phyloP scores from a whole-genome alignment of 768 basidiomycete genomes.

The Podaxis sp. region DNA sequence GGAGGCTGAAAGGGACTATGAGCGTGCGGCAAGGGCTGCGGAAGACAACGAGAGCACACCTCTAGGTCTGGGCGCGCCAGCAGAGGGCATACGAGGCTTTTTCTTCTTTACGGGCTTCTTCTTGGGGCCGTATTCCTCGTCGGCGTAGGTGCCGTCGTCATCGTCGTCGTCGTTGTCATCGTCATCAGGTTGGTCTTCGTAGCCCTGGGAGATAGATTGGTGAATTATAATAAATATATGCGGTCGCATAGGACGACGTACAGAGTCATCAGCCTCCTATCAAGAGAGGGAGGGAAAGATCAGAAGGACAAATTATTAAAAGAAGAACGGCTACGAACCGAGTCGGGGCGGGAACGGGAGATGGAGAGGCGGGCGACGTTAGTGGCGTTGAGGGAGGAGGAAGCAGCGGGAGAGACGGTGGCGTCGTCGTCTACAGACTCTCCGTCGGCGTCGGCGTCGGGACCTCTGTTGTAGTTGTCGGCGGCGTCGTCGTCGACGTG shows the following conservation, averaged over 20 bases:
- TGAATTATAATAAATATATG: conserved; percentile 15
- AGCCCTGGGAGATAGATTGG: conserved; percentile 32
- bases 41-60: conserved; percentile 32
- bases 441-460: conserved; percentile 60
- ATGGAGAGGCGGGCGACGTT: conserved; percentile 19
- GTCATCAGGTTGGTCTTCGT: conserved; percentile 57
- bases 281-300: conserved; percentile 5
- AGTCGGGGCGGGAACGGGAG: conserved; percentile 26
- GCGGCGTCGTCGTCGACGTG: conserved; percentile 63
- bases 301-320: conserved; percentile 12
- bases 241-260: conserved; percentile 30
- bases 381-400: conserved; percentile 29
- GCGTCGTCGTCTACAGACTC: conserved; percentile 58
- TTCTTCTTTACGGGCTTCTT: conserved; percentile 59
- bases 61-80: conserved; percentile 52
- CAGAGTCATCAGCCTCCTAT: conserved; percentile 57
- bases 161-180: conserved; percentile 57
- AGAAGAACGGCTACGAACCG: conserved; percentile 29
- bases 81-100: conserved; percentile 52
- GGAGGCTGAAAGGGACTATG: conserved; percentile 28
- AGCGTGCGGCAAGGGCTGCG: conserved; percentile 16
- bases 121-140: conserved; percentile 63
- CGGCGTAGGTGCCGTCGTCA: conserved; percentile 77
- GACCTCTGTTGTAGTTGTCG: conserved; percentile 44
- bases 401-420: conserved; percentile 25